Evolutionary conservation across 129 eudicot species (phyloP), one percentile per base, ranked within the genome.

Genomic region (Escallonia herrerae): DNA sequence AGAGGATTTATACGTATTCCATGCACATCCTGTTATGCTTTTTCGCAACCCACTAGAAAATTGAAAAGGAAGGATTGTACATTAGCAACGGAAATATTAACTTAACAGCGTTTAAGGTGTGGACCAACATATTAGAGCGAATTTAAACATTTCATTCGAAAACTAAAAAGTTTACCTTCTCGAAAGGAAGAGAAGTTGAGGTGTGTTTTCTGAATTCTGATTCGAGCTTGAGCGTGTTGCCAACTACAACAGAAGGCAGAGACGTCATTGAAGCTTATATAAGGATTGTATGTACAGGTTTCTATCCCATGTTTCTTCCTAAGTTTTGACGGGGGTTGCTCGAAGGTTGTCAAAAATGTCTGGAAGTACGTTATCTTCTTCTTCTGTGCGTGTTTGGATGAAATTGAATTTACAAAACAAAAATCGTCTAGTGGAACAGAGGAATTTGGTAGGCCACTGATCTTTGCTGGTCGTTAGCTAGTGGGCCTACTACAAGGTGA

Each of bases 171-270:
- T 4, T 63, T 80, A 88, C 96, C 89, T 85, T 89, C 60, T 85
- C 80, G 40, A 85, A 5, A 7, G 83, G 64, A 39, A 81, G 77
- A 71, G 84, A 77, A 67, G 63, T 15, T n/a, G 84, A 10, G 60
- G 82, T 37, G 14, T 76, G 72, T 67, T 75, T 84, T 63, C 71
- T 82, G 80, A 85, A 69, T 49, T 85, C 87, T n/a, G 82, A 66
- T 74, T 89, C 89, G 70, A 85, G 90, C 79, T 80, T 85, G 74
- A 79, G 63, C 12, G 95, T 71, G 81, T 76, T 81, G 69, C 74
- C 74, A 71, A 71, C 76, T 40, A 75, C 81, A 68, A 72, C 78
- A 5, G 89, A 79, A 66, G 96, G 89, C 60, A 89, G 63, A 69
- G 93, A 89, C 2, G 93, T 93, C 96, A 88, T 87, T 63, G 66